These are phyloP conservation scores for Suhomyces chickasaworum DNA, from an alignment of 1,139 yeast genomes.

Conservation along the genomic window DNA sequence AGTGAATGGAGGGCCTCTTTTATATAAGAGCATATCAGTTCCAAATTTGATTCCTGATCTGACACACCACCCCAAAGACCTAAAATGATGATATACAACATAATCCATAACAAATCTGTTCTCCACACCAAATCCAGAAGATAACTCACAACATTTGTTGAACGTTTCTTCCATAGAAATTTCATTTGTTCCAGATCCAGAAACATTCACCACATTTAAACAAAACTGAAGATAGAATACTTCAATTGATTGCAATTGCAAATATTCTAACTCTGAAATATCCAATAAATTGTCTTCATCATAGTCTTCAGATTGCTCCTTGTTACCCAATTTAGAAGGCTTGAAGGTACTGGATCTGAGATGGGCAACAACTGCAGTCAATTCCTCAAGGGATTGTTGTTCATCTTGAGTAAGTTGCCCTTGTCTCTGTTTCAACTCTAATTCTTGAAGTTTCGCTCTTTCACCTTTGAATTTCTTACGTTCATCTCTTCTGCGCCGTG, in stretches of 20 bases:
- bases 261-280: slow-evolving; percentile 53
- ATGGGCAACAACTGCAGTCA: slow-evolving; percentile 22
- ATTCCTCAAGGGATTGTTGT: slow-evolving; percentile 25
- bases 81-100: slow-evolving; percentile 80
- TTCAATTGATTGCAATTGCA: slow-evolving; percentile 79
- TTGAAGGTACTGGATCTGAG: slow-evolving; percentile 7
- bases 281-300: not conserved
- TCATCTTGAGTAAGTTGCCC: slow-evolving; percentile 29
- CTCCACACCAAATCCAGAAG: slow-evolving; percentile 23
- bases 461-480: slow-evolving; percentile 71
- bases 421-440: slow-evolving; percentile 34
- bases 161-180: slow-evolving; percentile 32
- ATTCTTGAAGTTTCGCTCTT: slow-evolving; percentile 39
- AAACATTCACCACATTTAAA: slow-evolving; percentile 42
- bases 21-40: slow-evolving; percentile 75
- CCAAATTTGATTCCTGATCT: slow-evolving; percentile 92
- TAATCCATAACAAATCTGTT: slow-evolving; percentile 55
- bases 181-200: slow-evolving; percentile 1
- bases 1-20: slow-evolving; percentile 91
- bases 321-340: not conserved
- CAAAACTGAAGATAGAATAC: slow-evolving; percentile 64
- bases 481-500: slow-evolving; percentile 70
- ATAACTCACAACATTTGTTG: slow-evolving; percentile 23
- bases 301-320: not conserved
- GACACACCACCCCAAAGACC: slow-evolving; percentile 94